Evolutionary conservation across 1,284 basidiomycete species (phyloP), one percentile per base, ranked within the genome.

Genomic region (Boletus hoseneyae): DNA sequence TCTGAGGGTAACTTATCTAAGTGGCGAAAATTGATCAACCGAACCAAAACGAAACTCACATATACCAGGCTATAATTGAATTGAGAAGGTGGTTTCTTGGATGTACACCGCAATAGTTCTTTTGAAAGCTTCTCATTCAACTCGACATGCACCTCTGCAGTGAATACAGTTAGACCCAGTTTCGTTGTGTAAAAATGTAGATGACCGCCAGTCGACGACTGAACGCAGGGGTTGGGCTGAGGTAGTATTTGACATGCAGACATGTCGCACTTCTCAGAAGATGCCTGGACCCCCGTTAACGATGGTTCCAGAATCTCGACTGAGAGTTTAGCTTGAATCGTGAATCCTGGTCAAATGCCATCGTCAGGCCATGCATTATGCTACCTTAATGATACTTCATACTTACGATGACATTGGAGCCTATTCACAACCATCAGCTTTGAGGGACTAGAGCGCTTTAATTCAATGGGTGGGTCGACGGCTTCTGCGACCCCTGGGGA

Each of bases 91-190:
- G 91, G 87, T 29, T 87, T 83, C 75, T 99, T 98, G 76, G 95
- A 94, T 0, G 93, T 97, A 9, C 90, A 91, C 45, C 93, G 77
- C 59, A 90, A 79, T 32, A 98, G 75, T 66, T 97, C 95, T 9
- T 74, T 63, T 0, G 78, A 76, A 56, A 93, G 79, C 50, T 86
- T 83, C 53, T 80, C 71, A 48, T 86, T 80, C 6, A 93, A 70
- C 5, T 73, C 74, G 11, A 95, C 87, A 48, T 78, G 75, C 27
- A 94, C 78, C 39, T 88, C 80, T 0, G 89, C 92, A 19, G 87
- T 83, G 61, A 90, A 94, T 30, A 95, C 83, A 2, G 87, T 82
- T 19, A 97, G 71, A 18, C 82, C 76, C n/a, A 96, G 83, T 42
- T 74, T 80, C 0, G 9, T 29, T 16, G 19, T 19, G 21, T 15